These are phyloP conservation scores for Diaporthe citri DNA, from an alignment of 2,329 filamentous ascomycete genomes.

Conservation along the genomic window DNA sequence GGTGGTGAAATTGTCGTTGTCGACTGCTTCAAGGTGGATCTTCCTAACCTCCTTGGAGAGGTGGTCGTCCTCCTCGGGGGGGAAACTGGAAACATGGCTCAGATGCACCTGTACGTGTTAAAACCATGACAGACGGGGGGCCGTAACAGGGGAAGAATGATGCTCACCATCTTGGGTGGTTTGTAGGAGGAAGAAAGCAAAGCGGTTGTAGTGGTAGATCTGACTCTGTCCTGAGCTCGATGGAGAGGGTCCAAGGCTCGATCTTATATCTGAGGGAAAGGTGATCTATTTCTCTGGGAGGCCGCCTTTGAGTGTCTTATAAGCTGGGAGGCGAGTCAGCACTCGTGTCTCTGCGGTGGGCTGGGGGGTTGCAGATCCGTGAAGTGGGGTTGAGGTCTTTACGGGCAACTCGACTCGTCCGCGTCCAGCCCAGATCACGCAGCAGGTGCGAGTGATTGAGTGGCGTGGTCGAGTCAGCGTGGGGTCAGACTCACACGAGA, in stretches of 20 bases:
- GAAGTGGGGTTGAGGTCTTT: background rate
- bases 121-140: background rate
- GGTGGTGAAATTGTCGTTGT: conserved; percentile 74
- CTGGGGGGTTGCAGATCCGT: background rate
- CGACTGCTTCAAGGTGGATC: conserved; percentile 61
- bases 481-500: conserved; percentile 2
- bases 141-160: background rate
- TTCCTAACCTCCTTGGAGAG: conserved; percentile 55
- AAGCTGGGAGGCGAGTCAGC: conserved; percentile 19
- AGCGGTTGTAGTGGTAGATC: conserved; percentile 49
- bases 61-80: conserved; percentile 46
- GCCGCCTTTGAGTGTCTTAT: background rate
- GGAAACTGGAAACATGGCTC: conserved; percentile 53
- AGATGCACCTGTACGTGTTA: conserved; percentile 45
- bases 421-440: background rate
- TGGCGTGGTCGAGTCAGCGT: background rate
- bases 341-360: background rate
- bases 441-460: background rate
- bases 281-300: conserved; percentile 6
- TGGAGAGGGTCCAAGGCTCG: conserved; percentile 44
- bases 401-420: background rate
- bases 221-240: background rate
- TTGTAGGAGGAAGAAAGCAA: conserved; percentile 54
- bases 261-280: background rate
- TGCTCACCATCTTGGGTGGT: conserved; percentile 53